Evolutionary conservation across 2,329 filamentous ascomycete genomes (phyloP).

Genomic region (Diplodia mutila): DNA sequence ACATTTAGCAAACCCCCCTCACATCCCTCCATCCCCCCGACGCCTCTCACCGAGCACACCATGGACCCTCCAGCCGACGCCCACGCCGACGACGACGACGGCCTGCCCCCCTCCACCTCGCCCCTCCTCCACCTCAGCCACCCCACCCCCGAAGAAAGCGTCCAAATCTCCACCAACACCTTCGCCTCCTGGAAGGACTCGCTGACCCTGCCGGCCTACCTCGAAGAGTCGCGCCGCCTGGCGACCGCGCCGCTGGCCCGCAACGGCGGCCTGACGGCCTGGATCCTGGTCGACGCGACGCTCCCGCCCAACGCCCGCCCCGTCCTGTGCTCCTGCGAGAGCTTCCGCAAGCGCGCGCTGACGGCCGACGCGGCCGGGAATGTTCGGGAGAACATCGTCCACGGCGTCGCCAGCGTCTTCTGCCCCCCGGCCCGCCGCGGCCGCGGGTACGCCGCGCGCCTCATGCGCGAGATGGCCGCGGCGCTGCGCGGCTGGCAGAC

Average conservation of each 20-base stretch:
- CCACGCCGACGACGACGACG: no score
- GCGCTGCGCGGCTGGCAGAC: constrained; percentile 57
- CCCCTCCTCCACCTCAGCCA: constrained; percentile 54
- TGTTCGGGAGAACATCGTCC: constrained; percentile 67
- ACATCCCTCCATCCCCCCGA: no score
- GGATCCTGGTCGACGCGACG: constrained; percentile 56
- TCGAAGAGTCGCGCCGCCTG: constrained; percentile 63
- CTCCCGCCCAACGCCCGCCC: constrained; percentile 44
- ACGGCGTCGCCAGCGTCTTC: constrained; percentile 82
- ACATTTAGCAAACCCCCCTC: no score
- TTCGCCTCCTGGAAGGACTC: constrained; percentile 63
- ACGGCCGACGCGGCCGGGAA: constrained; percentile 43
- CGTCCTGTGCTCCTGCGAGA: constrained; percentile 63
- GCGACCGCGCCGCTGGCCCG: constrained; percentile 61
- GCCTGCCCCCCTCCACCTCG: not conserved
- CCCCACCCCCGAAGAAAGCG: constrained; percentile 61
- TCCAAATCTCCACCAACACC: constrained; percentile 59
- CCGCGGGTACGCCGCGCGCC: constrained; percentile 72
- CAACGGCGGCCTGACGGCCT: constrained; percentile 56
- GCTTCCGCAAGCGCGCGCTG: constrained; percentile 52
- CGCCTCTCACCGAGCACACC: not conserved
- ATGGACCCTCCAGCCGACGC: not conserved
- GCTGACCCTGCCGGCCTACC: constrained; percentile 59
- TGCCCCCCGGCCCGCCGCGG: constrained; percentile 69
- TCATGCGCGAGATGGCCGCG: constrained; percentile 69